phyloP scores from a whole-genome alignment of 2,329 filamentous ascomycete genomes.

The Colletotrichum lentis region DNA sequence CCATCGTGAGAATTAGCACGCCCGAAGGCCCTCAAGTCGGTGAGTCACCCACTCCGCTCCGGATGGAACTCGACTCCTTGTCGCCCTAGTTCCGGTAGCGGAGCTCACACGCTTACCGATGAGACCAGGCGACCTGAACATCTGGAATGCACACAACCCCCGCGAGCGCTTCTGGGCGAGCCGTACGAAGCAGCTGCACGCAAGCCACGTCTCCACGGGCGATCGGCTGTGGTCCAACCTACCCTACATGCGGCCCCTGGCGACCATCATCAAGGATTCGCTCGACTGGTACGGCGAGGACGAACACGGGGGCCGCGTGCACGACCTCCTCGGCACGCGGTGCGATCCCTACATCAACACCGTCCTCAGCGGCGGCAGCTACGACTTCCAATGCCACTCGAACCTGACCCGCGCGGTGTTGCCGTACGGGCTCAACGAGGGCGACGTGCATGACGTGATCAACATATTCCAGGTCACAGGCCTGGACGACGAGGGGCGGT shows the following conservation, averaged over 20 bases:
- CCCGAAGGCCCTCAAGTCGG: slow-evolving; percentile 80
- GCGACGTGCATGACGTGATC: slow-evolving; percentile 83
- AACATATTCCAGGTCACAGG: slow-evolving; percentile 90
- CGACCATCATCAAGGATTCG: slow-evolving; percentile 75
- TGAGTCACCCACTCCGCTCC: slow-evolving; percentile 43
- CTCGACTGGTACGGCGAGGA: slow-evolving; percentile 68
- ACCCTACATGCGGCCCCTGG: slow-evolving; percentile 78
- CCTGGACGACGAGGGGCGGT: slow-evolving; percentile 73
- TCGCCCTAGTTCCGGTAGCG: neutral
- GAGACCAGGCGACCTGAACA: slow-evolving; percentile 73
- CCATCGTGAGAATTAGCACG: slow-evolving; percentile 76
- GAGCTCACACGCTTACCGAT: no score
- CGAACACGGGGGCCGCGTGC: slow-evolving; percentile 71
- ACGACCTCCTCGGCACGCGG: slow-evolving; percentile 82
- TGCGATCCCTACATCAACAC: slow-evolving; percentile 87
- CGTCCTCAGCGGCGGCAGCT: slow-evolving; percentile 71
- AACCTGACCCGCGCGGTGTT: slow-evolving; percentile 79
- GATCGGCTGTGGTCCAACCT: slow-evolving; percentile 82
- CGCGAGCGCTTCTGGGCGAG: slow-evolving; percentile 84
- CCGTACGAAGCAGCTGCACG: slow-evolving; percentile 80
- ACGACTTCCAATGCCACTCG: slow-evolving; percentile 85
- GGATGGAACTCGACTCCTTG: neutral
- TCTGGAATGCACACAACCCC: slow-evolving; percentile 80
- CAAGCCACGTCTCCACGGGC: slow-evolving; percentile 74
- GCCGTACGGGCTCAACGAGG: slow-evolving; percentile 73